Conservation (phyloP, 2,329 filamentous ascomycete genomes). For the Stachybotrys chartarum region DNA sequence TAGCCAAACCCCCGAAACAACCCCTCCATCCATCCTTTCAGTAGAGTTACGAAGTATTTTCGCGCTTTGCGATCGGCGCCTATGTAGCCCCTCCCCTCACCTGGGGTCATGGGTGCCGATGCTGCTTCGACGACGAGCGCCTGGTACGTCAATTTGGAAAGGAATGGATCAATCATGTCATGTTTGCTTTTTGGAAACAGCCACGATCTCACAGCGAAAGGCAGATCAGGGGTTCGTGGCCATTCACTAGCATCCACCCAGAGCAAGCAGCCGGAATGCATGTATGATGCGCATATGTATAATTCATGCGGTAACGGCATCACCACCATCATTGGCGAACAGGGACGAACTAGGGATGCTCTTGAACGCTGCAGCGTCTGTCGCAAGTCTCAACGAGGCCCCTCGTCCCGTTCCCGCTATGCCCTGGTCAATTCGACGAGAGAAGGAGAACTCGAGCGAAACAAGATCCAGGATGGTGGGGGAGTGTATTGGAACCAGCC, state of each 20-base stretch:
- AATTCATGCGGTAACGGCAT: background rate
- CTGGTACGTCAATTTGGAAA: background rate
- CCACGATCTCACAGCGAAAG: background rate
- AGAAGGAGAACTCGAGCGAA: background rate
- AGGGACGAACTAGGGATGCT: background rate
- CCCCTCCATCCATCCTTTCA: background rate
- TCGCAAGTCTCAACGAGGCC: too few relatives aligned
- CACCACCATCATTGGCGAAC: background rate
- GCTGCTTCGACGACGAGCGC: background rate
- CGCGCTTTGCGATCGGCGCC: background rate
- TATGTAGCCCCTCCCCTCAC: background rate
- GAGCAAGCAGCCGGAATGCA: constrained; percentile 14
- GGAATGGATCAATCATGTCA: background rate
- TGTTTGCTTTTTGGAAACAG: background rate
- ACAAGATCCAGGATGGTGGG: background rate
- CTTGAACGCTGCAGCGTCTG: too few relatives aligned
- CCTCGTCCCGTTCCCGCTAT: background rate
- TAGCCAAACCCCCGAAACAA: background rate
- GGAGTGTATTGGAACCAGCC: background rate
- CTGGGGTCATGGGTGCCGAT: background rate
- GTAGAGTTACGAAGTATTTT: background rate
- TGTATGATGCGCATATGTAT: constrained; percentile 29
- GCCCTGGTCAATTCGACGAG: background rate
- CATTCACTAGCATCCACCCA: background rate
- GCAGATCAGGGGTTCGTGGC: background rate